Conservation (phyloP, 1,284 basidiomycete genomes). For the Coniferiporia weirii region DNA sequence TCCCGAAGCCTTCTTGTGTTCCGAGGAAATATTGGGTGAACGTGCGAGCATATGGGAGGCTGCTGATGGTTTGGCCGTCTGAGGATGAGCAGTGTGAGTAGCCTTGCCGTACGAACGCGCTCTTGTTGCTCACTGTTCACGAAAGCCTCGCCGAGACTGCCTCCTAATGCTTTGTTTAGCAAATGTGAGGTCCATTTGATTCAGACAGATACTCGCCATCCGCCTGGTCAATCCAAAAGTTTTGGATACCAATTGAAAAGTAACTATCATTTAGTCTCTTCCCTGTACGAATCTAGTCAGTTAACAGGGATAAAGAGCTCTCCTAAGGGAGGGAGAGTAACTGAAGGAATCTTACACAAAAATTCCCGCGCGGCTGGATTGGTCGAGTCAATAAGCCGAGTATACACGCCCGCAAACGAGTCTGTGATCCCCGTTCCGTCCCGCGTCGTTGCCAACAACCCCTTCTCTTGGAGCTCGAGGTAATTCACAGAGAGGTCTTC, state of each 20-base stretch:
- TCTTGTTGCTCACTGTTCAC: conserved; percentile 31
- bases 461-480: conserved; percentile 30
- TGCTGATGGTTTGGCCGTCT: conserved; percentile 33
- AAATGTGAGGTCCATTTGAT: not conserved
- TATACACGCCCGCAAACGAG: conserved; percentile 38
- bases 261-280: conserved; percentile 37
- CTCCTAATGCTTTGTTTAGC: conserved; percentile 22
- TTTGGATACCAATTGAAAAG: conserved; percentile 38
- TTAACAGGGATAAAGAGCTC: not conserved
- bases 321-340: not conserved
- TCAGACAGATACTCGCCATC: conserved; percentile 26
- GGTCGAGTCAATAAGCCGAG: conserved; percentile 28
- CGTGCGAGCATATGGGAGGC: conserved; percentile 33
- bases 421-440: conserved; percentile 37
- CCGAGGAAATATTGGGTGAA: conserved; percentile 38
- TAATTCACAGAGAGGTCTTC: conserved; percentile 38
- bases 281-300: conserved; percentile 25
- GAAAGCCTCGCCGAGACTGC: conserved; percentile 35
- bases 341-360: conserved; percentile 14
- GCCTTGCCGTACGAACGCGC: not conserved
- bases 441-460: conserved; percentile 34
- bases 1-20: conserved; percentile 34
- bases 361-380: conserved; percentile 25
- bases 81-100: not conserved
- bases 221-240: conserved; percentile 41